These are phyloP conservation scores for Coelastrella sp. DNA, from an alignment of 139 green algal genomes.

Conservation along the genomic window DNA sequence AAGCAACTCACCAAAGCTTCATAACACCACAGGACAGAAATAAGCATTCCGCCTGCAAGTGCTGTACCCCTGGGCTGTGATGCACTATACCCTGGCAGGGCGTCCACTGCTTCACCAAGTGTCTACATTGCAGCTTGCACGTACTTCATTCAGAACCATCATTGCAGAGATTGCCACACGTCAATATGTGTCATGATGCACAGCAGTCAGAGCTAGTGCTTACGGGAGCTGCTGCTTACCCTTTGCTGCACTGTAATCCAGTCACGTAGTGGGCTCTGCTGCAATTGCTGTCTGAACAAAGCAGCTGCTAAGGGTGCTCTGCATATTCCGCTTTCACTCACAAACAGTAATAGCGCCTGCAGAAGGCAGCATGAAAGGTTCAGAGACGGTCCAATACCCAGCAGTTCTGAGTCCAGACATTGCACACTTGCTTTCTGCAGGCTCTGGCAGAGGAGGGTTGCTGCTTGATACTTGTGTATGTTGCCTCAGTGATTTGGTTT, in stretches of 20 bases:
- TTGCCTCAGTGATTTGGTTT: no score
- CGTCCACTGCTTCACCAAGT: no score
- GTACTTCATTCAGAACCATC: no score
- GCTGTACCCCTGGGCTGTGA: no score
- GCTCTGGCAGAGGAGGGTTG: no score
- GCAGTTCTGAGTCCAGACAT: not conserved
- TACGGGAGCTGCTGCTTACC: constrained; percentile 42
- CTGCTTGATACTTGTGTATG: no score
- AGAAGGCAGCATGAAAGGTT: not conserved
- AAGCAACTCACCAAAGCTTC: no score
- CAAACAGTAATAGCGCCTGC: constrained; percentile 67
- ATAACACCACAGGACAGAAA: no score
- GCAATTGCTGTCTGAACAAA: constrained; percentile 60
- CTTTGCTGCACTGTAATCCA: constrained; percentile 57
- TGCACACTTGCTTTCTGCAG: no score
- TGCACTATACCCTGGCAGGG: no score
- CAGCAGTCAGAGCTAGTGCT: not conserved
- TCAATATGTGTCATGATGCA: not conserved
- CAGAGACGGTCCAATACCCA: not conserved
- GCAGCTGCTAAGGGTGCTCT: constrained; percentile 76
- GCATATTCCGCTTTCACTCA: constrained; percentile 86
- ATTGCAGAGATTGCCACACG: not conserved
- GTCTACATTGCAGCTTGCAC: no score
- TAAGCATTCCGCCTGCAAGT: no score
- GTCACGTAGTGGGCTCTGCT: constrained; percentile 48